phyloP scores from a whole-genome alignment of 129 eudicot genomes.

The Helianthus tuberosus region DNA sequence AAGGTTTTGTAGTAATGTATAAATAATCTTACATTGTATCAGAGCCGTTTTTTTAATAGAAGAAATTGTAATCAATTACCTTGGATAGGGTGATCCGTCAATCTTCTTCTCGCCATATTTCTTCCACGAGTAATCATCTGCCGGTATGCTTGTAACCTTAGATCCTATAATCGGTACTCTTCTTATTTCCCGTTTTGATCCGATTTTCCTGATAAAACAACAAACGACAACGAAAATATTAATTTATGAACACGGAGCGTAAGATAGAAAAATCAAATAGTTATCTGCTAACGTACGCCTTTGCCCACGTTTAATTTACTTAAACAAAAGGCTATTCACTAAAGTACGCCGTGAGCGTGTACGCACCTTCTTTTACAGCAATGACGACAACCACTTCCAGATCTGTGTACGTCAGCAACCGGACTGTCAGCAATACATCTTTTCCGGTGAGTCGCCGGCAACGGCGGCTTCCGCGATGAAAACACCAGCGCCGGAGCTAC shows the following conservation, averaged over 20 bases:
- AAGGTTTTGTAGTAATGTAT: too few species aligned
- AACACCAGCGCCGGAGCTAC: conserved; percentile 44
- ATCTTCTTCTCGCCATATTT: conserved; percentile 80
- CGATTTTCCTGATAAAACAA: conserved; percentile 46
- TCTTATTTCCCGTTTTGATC: conserved; percentile 42
- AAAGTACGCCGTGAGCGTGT: conserved; percentile 3
- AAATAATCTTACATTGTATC: too few species aligned
- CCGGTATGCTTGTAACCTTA: conserved; percentile 70
- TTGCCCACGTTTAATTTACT: not conserved
- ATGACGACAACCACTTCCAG: conserved; percentile 39
- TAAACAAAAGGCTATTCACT: not conserved
- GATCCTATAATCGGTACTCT: conserved; percentile 67
- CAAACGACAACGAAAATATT: not conserved
- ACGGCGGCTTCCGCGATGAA: conserved; percentile 63
- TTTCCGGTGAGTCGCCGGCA: conserved; percentile 51
- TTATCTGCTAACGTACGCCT: too few species aligned
- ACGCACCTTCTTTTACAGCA: conserved; percentile 66
- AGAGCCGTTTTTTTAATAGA: not conserved
- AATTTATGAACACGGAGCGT: not conserved
- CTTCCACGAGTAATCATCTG: conserved; percentile 83
- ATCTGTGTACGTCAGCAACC: conserved; percentile 3
- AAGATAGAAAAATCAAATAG: not conserved
- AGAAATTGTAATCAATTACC: conserved; percentile 38
- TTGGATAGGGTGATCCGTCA: conserved; percentile 68
- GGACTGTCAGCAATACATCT: conserved; percentile 49